A percentile compares a stretch with the other conserved stretches of the same genome.
Evolutionary conservation across 441 rosid genomes (phyloP).

Genomic region (Gossypium aridum): DNA sequence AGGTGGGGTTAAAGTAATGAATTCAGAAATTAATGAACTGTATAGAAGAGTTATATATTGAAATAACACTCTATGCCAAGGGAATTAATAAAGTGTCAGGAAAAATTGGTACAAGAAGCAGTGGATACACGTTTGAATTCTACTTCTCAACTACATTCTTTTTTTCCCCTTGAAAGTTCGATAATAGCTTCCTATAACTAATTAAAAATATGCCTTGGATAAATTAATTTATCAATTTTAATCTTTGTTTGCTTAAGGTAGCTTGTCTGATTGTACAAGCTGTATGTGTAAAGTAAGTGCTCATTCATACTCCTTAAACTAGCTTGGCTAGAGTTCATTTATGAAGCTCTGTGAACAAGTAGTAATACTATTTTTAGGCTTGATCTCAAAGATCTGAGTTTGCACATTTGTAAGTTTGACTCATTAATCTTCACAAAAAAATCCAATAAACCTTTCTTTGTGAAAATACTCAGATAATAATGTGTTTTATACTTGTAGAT

Average conservation of each 20-base stretch:
- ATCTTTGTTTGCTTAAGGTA: not conserved
- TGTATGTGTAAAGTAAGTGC: not conserved
- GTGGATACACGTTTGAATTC: not conserved
- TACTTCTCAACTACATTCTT: not conserved
- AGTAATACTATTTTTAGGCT: not conserved
- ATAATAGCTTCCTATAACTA: not conserved
- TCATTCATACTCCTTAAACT: not conserved
- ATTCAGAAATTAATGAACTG: too few relatives aligned
- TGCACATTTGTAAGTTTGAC: not conserved
- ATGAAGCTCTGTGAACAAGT: not conserved
- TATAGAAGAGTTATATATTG: too few relatives aligned
- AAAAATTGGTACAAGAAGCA: too few relatives aligned
- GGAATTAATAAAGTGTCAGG: too few relatives aligned
- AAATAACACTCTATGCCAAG: too few relatives aligned
- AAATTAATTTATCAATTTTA: not conserved
- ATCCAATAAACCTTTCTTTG: not conserved
- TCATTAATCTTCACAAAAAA: not conserved
- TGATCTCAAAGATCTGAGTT: not conserved
- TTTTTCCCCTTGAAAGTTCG: not conserved
- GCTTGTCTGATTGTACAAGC: not conserved
- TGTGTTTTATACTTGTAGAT: not conserved
- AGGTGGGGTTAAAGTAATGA: not conserved
- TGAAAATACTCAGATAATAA: not conserved
- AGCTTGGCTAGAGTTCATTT: not conserved
- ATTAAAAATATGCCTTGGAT: not conserved